Percentiles rank a stretch among this genome's conserved stretches.
Conservation (phyloP, 2,329 filamentous ascomycete genomes). For the Verticillium dahliae region DNA sequence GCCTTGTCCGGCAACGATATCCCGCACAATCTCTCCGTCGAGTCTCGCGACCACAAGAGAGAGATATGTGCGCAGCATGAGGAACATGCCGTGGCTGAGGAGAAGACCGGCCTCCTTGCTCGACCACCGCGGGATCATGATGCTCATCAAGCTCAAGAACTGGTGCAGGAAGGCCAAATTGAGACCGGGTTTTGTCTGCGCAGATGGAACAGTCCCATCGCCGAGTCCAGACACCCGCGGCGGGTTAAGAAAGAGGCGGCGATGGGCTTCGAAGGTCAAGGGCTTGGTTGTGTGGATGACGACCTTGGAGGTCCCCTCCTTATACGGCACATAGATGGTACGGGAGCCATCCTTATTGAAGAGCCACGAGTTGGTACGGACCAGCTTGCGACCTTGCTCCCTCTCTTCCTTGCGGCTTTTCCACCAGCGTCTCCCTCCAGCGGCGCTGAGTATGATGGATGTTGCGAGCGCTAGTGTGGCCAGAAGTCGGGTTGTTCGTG, state of each 20-base stretch:
- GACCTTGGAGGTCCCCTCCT: conserved; percentile 81
- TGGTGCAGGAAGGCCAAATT: conserved; percentile 96
- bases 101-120: conserved; percentile 93
- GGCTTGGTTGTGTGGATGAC: conserved; percentile 85
- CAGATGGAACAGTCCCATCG: conserved; percentile 71
- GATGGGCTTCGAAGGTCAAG: conserved; percentile 93
- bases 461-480: conserved; percentile 69
- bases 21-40: conserved; percentile 92
- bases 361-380: conserved; percentile 87
- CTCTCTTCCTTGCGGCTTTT: conserved; percentile 66
- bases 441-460: conserved; percentile 72
- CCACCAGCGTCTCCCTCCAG: conserved; percentile 76
- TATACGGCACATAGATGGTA: conserved; percentile 92
- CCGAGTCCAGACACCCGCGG: conserved; percentile 73
- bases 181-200: conserved; percentile 86
- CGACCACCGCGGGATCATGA: conserved; percentile 93
- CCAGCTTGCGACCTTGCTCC: conserved; percentile 73
- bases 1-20: conserved; percentile 91
- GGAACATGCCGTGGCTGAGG: conserved; percentile 79
- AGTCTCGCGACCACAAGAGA: conserved; percentile 87
- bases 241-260: conserved; percentile 86
- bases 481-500: conserved; percentile 65
- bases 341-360: conserved; percentile 91
- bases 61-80: conserved; percentile 88
- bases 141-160: conserved; percentile 91